These are phyloP conservation scores for Agaricus subrufescens DNA, from an alignment of 768 basidiomycete genomes.

Conservation along the genomic window DNA sequence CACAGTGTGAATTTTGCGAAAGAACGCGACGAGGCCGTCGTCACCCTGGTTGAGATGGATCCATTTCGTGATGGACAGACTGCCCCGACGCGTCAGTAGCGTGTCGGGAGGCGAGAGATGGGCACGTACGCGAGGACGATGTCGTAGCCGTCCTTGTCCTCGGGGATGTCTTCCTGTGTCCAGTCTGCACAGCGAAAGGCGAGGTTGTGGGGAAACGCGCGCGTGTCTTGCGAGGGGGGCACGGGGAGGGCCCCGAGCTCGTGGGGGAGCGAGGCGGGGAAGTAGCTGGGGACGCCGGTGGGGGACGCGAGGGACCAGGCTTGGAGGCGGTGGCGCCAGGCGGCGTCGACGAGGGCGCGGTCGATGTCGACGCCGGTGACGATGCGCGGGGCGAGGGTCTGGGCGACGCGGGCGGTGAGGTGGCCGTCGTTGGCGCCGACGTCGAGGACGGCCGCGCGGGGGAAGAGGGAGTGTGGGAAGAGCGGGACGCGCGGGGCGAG, in stretches of 20 bases:
- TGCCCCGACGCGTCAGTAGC: constrained; percentile 21
- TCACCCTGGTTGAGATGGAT: constrained; percentile 84
- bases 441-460: constrained; percentile 63
- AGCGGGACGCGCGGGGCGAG: constrained; percentile 51
- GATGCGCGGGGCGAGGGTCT: constrained; percentile 50
- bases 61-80: constrained; percentile 90
- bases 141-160: constrained; percentile 61
- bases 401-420: constrained; percentile 45
- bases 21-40: constrained; percentile 63
- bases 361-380: constrained; percentile 89
- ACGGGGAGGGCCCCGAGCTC: constrained; percentile 73
- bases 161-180: constrained; percentile 48
- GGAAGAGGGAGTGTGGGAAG: constrained; percentile 51
- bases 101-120: background rate
- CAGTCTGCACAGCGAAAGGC: constrained; percentile 72
- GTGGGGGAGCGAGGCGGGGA: constrained; percentile 74
- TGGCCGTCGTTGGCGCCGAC: constrained; percentile 85
- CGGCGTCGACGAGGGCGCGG: constrained; percentile 62
- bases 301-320: constrained; percentile 70
- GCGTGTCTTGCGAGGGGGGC: constrained; percentile 34
- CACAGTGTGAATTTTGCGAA: constrained; percentile 51
- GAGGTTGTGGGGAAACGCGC: constrained; percentile 74
- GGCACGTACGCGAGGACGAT: constrained; percentile 70
- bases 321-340: constrained; percentile 66
- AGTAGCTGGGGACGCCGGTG: constrained; percentile 40